A percentile compares a stretch with the other conserved stretches of the same genome.
Evolutionary conservation across 345 rosid genomes (phyloP).

Genomic region (Brassica napus): DNA sequence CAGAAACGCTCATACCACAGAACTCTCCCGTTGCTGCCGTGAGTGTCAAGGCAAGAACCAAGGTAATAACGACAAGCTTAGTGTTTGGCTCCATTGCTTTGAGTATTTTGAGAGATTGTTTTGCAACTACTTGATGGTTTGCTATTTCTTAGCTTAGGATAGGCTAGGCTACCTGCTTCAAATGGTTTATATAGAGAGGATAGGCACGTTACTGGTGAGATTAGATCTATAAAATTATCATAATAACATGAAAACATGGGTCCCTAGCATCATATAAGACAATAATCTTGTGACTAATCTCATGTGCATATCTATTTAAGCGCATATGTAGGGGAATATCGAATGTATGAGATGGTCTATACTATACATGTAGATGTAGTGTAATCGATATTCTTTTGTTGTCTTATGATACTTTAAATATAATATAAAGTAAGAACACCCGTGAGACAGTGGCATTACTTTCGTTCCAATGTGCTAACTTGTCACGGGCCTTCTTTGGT

Average conservation of each 20-base stretch:
- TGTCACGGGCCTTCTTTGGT: slow-evolving; percentile 40
- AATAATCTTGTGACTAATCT: slow-evolving; percentile 27
- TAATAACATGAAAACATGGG: slow-evolving; percentile 32
- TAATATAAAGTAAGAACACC: slow-evolving; percentile 30
- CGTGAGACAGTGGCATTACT: slow-evolving; percentile 39
- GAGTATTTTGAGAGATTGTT: slow-evolving; percentile 19
- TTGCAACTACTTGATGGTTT: slow-evolving; percentile 20
- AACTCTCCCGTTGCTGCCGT: slow-evolving; percentile 39
- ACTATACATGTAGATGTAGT: not conserved
- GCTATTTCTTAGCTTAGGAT: slow-evolving; percentile 21
- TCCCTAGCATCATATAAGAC: slow-evolving; percentile 38
- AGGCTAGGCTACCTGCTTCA: slow-evolving; percentile 26
- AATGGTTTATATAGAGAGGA: slow-evolving; percentile 37
- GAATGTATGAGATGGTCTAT: slow-evolving; percentile 4
- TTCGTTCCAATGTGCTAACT: slow-evolving; percentile 28
- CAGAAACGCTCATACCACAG: slow-evolving; percentile 46
- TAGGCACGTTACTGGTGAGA: slow-evolving; percentile 1
- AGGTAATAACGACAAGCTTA: slow-evolving; percentile 41
- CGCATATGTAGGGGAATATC: slow-evolving; percentile 20
- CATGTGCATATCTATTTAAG: slow-evolving; percentile 8
- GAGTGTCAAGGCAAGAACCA: slow-evolving; percentile 46
- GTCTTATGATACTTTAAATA: slow-evolving; percentile 16
- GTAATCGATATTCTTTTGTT: not conserved
- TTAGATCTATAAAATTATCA: slow-evolving; percentile 22
- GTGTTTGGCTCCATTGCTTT: slow-evolving; percentile 43